These are phyloP conservation scores for Starmera quercuum DNA, from an alignment of 805 yeast species.

Conservation along the genomic window DNA sequence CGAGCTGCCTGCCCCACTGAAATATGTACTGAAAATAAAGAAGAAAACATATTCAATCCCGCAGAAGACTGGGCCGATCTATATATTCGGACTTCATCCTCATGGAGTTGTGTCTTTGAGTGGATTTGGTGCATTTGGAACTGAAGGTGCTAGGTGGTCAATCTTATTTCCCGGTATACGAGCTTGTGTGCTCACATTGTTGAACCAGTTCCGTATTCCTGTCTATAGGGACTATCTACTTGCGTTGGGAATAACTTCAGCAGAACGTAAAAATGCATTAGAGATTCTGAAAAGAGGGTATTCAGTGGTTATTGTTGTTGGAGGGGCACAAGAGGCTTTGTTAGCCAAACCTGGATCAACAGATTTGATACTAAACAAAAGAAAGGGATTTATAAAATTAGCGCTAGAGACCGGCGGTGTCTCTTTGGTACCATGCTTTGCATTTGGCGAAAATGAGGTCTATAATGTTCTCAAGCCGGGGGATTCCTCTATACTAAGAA, in stretches of 20 bases:
- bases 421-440: conserved; percentile 77
- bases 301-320: conserved; percentile 85
- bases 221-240: conserved; percentile 80
- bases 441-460: conserved; percentile 82
- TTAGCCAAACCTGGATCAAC: conserved; percentile 51
- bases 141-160: conserved; percentile 71
- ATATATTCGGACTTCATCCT: conserved; percentile 91
- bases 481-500: conserved; percentile 37
- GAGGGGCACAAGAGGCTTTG: conserved; percentile 91
- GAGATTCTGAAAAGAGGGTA: conserved; percentile 55
- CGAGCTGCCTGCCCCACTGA: conserved; percentile 6
- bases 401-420: conserved; percentile 79
- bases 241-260: conserved; percentile 78
- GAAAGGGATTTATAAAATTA: conserved; percentile 84
- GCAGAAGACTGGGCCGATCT: conserved; percentile 56
- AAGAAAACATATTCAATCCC: conserved; percentile 20
- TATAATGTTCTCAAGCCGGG: conserved; percentile 42
- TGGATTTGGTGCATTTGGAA: conserved; percentile 74
- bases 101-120: conserved; percentile 95
- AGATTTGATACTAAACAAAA: conserved; percentile 62
- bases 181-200: conserved; percentile 68
- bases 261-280: conserved; percentile 64
- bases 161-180: conserved; percentile 78
- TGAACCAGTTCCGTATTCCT: conserved; percentile 79
- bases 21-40: conserved; percentile 11